phyloP scores from a whole-genome alignment of 441 rosid genomes.

The Syzygium malaccense region DNA sequence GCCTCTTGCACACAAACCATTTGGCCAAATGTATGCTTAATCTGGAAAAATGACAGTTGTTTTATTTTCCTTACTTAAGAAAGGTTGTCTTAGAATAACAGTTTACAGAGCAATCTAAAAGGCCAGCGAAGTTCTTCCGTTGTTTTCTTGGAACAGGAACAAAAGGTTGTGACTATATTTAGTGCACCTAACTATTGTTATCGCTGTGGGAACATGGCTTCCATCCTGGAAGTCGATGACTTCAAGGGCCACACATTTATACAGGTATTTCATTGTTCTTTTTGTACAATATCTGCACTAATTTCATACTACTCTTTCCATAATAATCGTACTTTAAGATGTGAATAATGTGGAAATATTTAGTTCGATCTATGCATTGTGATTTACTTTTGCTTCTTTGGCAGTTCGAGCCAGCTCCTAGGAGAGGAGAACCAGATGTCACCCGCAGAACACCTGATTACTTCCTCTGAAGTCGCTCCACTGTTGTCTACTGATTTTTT shows the following conservation, averaged over 20 bases:
- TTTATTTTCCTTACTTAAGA: neutral
- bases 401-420: constrained; percentile 14
- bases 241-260: constrained; percentile 16
- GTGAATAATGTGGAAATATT: neutral
- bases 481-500: neutral
- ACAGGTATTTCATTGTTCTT: neutral
- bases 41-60: neutral
- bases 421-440: constrained; percentile 16
- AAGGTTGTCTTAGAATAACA: neutral
- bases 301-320: neutral
- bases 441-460: constrained; percentile 16
- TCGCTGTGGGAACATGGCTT: constrained; percentile 18
- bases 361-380: neutral
- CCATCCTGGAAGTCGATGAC: constrained; percentile 12
- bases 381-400: neutral
- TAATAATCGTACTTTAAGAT: neutral
- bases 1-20: neutral
- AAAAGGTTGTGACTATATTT: constrained; percentile 15
- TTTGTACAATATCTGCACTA: neutral
- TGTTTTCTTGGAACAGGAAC: constrained; percentile 5
- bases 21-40: neutral
- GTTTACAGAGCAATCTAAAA: neutral
- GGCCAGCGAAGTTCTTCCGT: neutral
- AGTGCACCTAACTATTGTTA: constrained; percentile 16
- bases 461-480: constrained; percentile 5